Conservation (phyloP, 352 stramenopile genomes). For the Globisporangium carolinianum region DNA sequence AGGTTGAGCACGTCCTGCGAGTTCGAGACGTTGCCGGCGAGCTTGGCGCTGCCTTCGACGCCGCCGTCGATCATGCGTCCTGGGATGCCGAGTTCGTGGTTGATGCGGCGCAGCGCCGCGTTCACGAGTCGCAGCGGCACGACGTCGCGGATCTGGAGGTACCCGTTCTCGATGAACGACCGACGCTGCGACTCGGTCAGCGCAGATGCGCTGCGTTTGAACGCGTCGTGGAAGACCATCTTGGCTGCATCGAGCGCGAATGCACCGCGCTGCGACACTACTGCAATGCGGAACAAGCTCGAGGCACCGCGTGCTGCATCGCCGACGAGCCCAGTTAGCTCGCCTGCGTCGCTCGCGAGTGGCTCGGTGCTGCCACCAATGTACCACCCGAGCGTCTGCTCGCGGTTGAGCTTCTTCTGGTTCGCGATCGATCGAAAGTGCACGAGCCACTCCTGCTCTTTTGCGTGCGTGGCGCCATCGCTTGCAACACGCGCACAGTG, state of each 20-base stretch:
- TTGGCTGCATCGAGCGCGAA: slow-evolving; percentile 37
- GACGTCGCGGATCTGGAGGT: slow-evolving; percentile 52
- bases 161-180: slow-evolving; percentile 71
- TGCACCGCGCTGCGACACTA: slow-evolving; percentile 40
- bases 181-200: slow-evolving; percentile 53
- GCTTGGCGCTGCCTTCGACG: slow-evolving; percentile 62
- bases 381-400: slow-evolving; percentile 43
- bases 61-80: slow-evolving; percentile 66
- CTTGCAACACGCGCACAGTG: too few species aligned
- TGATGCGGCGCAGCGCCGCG: slow-evolving; percentile 51
- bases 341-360: slow-evolving; percentile 1
- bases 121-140: slow-evolving; percentile 54
- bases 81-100: slow-evolving; percentile 67
- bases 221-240: slow-evolving; percentile 20
- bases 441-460: slow-evolving; percentile 4
- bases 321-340: slow-evolving; percentile 32
- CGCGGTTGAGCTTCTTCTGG: slow-evolving; percentile 62
- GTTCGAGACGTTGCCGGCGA: slow-evolving; percentile 69
- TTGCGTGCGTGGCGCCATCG: background rate
- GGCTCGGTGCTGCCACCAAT: slow-evolving; percentile 18
- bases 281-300: slow-evolving; percentile 39
- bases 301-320: slow-evolving; percentile 30
- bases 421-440: slow-evolving; percentile 54
- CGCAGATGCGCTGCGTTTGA: slow-evolving; percentile 16
- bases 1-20: slow-evolving; percentile 51